Evolutionary conservation across 345 rosid species (phyloP), one percentile per base, ranked within the genome.

Genomic region (Syzygium jambos): DNA sequence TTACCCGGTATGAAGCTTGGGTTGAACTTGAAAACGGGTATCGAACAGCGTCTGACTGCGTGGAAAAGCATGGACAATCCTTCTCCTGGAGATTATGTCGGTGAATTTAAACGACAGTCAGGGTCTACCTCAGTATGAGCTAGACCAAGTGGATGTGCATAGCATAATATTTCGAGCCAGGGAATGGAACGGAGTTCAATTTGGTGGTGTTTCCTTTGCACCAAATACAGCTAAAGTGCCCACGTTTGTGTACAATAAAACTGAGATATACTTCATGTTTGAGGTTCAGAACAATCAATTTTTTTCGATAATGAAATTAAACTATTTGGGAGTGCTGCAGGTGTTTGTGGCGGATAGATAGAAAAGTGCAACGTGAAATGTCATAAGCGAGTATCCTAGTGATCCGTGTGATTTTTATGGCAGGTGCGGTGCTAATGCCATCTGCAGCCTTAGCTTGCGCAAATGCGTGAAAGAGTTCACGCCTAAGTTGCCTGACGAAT

Each of bases 1-100:
- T 86, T 92, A 49, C 88, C 92, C 2, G 91, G 85, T 12, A 93
- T 91, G 95, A 92, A 88, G 59, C 21, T 89, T 5, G 91, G 90
- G 16, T 59, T 87, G 89, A 86, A 88, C 68, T 84, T 85, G 29
- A 29, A 29, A 16, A 41, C 86, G 0, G 87, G 89, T 46, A 4
- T 87, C 1, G 85, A 91, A 21, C 59, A 88, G 78, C 68, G 73
- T n/a, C 17, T 90, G 27, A 88, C 82, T 23, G 88, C 91, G 2
- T 92, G 93, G 95, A 89, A 27, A 19, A 89, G 84, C 51, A 4
- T 7, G 4, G 88, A 90, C 1, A 90, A 92, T 85, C 93, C 95
- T 10, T 85, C 88, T 8, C 77, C 84, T 2, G 93, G 95, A 12
- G 87, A 83, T 19, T 89, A 52, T 30, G 57, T 89, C 38, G 87